Percentiles rank a stretch among this genome's conserved stretches.
Conservation (phyloP, 305 asterid species). For the Ilex paraguariensis region DNA sequence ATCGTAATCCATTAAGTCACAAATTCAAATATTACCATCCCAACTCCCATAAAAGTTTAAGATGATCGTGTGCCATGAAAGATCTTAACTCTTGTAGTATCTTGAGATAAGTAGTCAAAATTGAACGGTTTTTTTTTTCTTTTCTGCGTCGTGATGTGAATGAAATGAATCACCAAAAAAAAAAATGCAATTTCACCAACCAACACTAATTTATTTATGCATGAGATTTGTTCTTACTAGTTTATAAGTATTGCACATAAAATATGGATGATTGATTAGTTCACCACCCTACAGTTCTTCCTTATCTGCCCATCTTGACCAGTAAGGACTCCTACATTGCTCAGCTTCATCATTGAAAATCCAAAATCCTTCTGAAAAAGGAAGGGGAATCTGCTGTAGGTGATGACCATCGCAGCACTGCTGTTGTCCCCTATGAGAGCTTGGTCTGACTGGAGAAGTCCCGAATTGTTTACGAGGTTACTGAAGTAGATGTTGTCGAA, state of each 20-base stretch:
- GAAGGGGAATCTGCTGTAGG: constrained; percentile 40
- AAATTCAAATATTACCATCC: no score
- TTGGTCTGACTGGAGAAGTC: constrained; percentile 65
- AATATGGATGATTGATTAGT: constrained; percentile 12
- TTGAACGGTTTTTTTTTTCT: no score
- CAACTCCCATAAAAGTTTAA: no score
- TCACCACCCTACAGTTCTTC: constrained; percentile 53
- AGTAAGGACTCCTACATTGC: constrained; percentile 48
- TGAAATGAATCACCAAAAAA: no score
- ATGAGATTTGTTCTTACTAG: neutral
- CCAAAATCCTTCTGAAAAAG: constrained; percentile 50
- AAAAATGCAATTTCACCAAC: neutral
- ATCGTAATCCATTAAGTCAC: no score
- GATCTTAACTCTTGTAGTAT: no score
- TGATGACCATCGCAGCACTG: constrained; percentile 43
- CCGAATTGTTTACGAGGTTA: constrained; percentile 45
- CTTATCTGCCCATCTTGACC: constrained; percentile 60
- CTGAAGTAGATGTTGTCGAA: constrained; percentile 62
- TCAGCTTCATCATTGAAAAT: constrained; percentile 59
- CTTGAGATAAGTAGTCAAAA: no score
- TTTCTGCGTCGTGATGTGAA: no score
- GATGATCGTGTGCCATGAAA: no score
- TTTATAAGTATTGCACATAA: no score
- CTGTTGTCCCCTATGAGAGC: constrained; percentile 44
- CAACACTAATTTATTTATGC: neutral